These are phyloP conservation scores for Paraurostyla sp. DNA, from an alignment of 73 alveolate species.

Conservation along the genomic window DNA sequence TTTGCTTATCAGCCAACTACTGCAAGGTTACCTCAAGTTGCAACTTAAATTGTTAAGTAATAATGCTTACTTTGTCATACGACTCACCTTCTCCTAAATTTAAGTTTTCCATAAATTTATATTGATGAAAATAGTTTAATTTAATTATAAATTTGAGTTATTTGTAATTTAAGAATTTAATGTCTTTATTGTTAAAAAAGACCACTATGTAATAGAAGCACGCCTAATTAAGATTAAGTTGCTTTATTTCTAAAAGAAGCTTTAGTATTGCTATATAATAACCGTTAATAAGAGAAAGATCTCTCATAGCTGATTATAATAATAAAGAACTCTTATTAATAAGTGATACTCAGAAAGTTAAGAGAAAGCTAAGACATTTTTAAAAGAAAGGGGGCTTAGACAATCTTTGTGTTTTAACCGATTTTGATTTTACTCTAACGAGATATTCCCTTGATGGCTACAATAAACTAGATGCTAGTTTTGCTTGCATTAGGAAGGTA, in stretches of 20 bases:
- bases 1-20: neutral
- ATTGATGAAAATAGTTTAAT: no score
- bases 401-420: neutral
- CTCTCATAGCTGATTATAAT: slow-evolving; percentile 9
- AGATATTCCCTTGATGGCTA: neutral
- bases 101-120: slow-evolving; percentile 20
- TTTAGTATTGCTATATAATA: no score
- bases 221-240: neutral
- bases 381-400: neutral
- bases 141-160: no score
- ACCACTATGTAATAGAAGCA: neutral
- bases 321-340: neutral
- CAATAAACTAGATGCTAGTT: slow-evolving; percentile 11
- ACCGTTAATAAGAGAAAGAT: neutral
- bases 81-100: neutral
- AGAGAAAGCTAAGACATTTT: neutral
- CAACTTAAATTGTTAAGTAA: neutral
- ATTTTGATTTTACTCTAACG: neutral
- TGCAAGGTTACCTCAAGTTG: neutral
- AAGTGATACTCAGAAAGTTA: neutral
- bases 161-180: no score
- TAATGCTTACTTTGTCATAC: neutral
- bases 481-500: slow-evolving; percentile 7
- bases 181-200: neutral
- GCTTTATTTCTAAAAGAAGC: no score